Evolutionary conservation across 345 rosid genomes (phyloP).

Genomic region (Psidium friedrichsthalianum): DNA sequence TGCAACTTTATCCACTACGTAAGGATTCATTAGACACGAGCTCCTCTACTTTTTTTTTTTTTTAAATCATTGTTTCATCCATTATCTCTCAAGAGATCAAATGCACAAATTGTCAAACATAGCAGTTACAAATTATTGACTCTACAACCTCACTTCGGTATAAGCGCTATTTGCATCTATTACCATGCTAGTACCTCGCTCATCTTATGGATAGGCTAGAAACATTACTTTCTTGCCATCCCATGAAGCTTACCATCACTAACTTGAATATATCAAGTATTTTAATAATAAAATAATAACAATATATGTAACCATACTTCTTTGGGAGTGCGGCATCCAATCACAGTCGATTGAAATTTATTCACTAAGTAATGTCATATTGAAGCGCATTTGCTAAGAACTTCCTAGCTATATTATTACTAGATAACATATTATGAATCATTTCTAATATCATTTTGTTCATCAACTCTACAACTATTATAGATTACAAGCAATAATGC

Average conservation of each 20-base stretch:
- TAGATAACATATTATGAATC: neutral
- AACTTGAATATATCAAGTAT: neutral
- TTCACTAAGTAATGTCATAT: neutral
- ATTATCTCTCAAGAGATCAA: rapidly evolving
- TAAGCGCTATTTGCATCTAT: neutral
- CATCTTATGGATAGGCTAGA: no score
- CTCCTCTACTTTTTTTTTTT: neutral
- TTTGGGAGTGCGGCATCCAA: neutral
- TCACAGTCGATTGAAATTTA: neutral
- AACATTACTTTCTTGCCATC: neutral
- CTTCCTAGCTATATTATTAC: neutral
- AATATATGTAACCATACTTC: neutral
- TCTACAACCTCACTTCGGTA: neutral
- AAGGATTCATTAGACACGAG: neutral
- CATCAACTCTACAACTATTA: neutral
- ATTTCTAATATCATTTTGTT: neutral
- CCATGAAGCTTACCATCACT: neutral
- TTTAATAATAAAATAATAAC: neutral
- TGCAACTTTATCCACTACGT: neutral
- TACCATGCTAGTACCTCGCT: neutral
- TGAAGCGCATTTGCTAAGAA: neutral
- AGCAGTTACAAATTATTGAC: neutral
- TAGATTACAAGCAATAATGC: neutral
- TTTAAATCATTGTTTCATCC: neutral
- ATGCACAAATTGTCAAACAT: neutral